Conservation (phyloP, 768 basidiomycete genomes). For the Lactarius hengduanensis region DNA sequence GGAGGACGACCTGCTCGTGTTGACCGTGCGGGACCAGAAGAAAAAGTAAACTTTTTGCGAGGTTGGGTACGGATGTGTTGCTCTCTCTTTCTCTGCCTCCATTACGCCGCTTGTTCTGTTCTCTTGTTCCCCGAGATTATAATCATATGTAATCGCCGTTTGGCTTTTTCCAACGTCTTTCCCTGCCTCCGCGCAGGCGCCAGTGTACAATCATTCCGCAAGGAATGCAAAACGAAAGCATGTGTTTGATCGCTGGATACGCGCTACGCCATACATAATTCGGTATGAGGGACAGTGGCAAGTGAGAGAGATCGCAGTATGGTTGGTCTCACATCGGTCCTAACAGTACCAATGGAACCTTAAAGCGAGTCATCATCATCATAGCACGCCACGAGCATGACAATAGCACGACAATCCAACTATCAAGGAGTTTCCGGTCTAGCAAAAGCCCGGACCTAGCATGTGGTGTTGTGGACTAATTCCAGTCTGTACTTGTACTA, state of each 20-base stretch:
- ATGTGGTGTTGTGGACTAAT: not conserved
- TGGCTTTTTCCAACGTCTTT: not conserved
- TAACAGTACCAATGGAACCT: no score
- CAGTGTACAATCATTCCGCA: not conserved
- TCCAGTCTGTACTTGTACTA: not conserved
- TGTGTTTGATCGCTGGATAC: not conserved
- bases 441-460: not conserved
- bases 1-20: constrained; percentile 80
- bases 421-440: not conserved
- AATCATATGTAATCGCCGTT: not conserved
- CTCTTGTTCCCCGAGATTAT: not conserved
- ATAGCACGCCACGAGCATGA: no score
- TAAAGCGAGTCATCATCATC: no score
- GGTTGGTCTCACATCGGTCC: no score
- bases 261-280: not conserved
- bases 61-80: not conserved
- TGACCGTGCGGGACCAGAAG: constrained; percentile 74
- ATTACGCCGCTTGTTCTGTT: not conserved
- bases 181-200: not conserved
- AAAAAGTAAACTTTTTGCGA: constrained; percentile 48
- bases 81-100: not conserved
- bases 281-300: not conserved
- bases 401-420: not conserved
- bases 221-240: not conserved
- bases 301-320: no score